Conservation (phyloP, 768 basidiomycete genomes). For the Tricholoma terreum region DNA sequence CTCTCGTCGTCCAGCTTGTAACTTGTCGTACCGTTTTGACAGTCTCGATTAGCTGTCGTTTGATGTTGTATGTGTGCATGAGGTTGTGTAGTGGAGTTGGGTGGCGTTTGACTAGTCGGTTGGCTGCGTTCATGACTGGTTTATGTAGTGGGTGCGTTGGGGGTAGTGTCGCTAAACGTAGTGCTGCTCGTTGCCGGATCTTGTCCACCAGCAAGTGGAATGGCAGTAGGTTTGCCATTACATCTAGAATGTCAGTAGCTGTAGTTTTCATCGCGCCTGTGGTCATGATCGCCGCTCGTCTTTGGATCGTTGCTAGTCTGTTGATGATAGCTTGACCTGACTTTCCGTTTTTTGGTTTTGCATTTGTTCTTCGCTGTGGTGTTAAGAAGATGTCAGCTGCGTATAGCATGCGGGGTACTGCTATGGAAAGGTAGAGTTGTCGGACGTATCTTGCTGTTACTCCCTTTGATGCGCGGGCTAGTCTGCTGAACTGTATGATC, state of each 20-base stretch:
- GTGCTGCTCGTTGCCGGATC: neutral
- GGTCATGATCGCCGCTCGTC: slow-evolving; percentile 17
- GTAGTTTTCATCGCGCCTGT: slow-evolving; percentile 20
- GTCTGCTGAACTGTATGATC: neutral
- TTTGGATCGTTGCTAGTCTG: slow-evolving; percentile 13
- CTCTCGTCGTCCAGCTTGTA: neutral
- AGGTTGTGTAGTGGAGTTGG: neutral
- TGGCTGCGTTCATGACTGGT: neutral
- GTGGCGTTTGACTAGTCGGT: neutral
- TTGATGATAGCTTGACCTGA: slow-evolving; percentile 10
- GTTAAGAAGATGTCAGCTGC: slow-evolving; percentile 22
- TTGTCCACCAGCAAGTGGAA: neutral
- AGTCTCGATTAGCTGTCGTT: neutral
- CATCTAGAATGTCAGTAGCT: slow-evolving; percentile 15
- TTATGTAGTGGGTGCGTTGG: neutral
- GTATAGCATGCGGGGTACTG: slow-evolving; percentile 23
- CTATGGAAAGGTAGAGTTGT: slow-evolving; percentile 23
- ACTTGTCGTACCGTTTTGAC: neutral
- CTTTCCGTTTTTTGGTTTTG: neutral
- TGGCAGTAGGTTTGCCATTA: slow-evolving; percentile 9
- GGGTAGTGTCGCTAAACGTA: neutral
- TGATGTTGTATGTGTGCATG: neutral
- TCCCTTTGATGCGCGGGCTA: slow-evolving; percentile 14
- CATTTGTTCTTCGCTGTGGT: slow-evolving; percentile 6
- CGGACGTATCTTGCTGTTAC: slow-evolving; percentile 13